Percentiles rank a stretch among this genome's conserved stretches.
Conservation (phyloP, 2,329 filamentous ascomycete species). For the Plectosphaerella sp. region DNA sequence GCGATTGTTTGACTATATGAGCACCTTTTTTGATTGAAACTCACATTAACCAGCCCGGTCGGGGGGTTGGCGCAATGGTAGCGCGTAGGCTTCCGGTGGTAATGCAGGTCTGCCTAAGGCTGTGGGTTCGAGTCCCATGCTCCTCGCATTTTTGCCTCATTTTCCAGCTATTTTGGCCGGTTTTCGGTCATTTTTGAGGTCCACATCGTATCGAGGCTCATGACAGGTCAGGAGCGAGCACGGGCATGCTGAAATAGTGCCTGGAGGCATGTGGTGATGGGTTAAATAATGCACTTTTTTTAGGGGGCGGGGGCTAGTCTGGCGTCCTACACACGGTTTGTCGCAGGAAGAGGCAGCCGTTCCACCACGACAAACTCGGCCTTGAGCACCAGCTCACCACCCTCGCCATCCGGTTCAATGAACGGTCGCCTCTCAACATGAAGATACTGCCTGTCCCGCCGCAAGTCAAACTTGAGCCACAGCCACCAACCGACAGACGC, state of each 20-base stretch:
- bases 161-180: too few species aligned
- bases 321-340: neutral
- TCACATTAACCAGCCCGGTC: too few species aligned
- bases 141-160: neutral
- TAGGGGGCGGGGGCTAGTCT: too few species aligned
- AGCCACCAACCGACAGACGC: neutral
- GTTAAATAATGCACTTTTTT: too few species aligned
- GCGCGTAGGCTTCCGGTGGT: neutral
- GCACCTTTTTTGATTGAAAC: too few species aligned
- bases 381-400: slow-evolving; percentile 4
- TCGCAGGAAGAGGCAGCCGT: neutral
- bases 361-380: slow-evolving; percentile 1
- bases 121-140: neutral
- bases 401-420: slow-evolving; percentile 2
- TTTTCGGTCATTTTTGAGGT: too few species aligned
- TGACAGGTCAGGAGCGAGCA: too few species aligned
- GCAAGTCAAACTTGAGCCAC: neutral
- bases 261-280: too few species aligned
- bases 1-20: too few species aligned
- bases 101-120: neutral
- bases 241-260: too few species aligned
- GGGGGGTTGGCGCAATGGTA: neutral
- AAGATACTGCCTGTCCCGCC: neutral
- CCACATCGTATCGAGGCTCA: too few species aligned
- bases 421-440: slow-evolving; percentile 1